phyloP scores from a whole-genome alignment of 192 early-diverging fungal species.

The Coemansia sp. region DNA sequence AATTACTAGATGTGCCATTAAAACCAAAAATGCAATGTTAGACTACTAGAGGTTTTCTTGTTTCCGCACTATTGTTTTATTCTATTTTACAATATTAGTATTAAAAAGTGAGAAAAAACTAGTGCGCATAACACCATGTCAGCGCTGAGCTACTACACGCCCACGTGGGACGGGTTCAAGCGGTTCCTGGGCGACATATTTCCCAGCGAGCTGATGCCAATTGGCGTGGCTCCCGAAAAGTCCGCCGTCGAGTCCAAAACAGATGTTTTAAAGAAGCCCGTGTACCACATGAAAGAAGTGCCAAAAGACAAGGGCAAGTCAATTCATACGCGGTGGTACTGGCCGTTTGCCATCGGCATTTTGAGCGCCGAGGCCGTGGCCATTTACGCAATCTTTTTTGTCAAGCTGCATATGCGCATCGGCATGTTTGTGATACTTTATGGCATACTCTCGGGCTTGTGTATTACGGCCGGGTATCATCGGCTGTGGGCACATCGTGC shows the following conservation, averaged over 20 bases:
- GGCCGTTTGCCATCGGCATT: slow-evolving; percentile 55
- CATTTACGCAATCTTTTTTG: slow-evolving; percentile 72
- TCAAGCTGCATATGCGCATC: slow-evolving; percentile 71
- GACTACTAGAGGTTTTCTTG: not conserved
- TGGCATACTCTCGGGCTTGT: slow-evolving; percentile 79
- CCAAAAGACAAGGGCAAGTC: slow-evolving; percentile 38
- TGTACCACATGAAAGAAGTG: slow-evolving; percentile 38
- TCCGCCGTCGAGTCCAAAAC: slow-evolving; percentile 19
- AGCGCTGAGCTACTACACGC: slow-evolving; percentile 41
- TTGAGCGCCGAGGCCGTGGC: slow-evolving; percentile 63
- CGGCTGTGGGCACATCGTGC: slow-evolving; percentile 78
- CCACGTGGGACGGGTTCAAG: slow-evolving; percentile 37
- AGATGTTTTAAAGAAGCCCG: slow-evolving; percentile 36
- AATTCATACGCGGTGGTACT: slow-evolving; percentile 50
- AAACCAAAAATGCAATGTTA: too few species aligned
- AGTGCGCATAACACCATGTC: slow-evolving; percentile 15
- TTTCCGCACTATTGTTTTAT: slow-evolving; percentile 4
- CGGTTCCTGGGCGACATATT: slow-evolving; percentile 36
- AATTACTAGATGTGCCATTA: too few species aligned
- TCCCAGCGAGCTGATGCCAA: slow-evolving; percentile 46
- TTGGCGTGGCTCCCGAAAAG: slow-evolving; percentile 42
- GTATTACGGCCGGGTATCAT: slow-evolving; percentile 90
- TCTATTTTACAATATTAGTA: not conserved
- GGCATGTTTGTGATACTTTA: slow-evolving; percentile 40
- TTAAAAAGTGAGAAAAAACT: not conserved